Evolutionary conservation across 768 basidiomycete species (phyloP), one percentile per base, ranked within the genome.

Genomic region (Pleurotus tuber-regium): DNA sequence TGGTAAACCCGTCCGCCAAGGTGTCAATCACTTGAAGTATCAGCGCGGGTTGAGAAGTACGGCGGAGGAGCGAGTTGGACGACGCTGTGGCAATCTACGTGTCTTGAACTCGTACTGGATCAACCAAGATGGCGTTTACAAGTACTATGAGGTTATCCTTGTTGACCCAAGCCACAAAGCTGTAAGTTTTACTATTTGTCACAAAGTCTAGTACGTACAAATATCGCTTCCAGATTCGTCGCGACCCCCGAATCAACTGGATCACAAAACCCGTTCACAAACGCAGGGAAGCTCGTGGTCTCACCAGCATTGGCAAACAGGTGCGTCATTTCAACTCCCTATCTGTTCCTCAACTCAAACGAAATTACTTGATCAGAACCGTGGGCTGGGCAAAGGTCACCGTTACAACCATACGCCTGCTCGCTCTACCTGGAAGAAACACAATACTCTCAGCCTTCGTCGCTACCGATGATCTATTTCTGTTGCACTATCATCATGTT

Each of bases 81-180:
- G 83, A 66, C 83, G 95, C 60, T 99, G 97, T 66, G 94, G 93
- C 49, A 98, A 98, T 71, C 72, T 99, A 65, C 86, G 97, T 51
- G 97, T 99, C 58, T 69, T 97, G 63, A 97, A 96, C 77, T 98
- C 96, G 41, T 98, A 98, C 82, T 99, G 97, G 97, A 77, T 99
- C 66, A 98, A 98, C 75, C 93, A 96, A 75, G 94, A 98, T 67
- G 93, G 94, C 72, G 91, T 97, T 25, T 97, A 96, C 84, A 97
- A 96, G 71, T 98, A 97, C 79, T 99, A 85, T 76, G 97, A 99
- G 70, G 92, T 99, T 64, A 98, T 99, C 69, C 83, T 97, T 59
- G 95, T 99, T 53, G 97, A 99, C 66, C 93, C 93, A 54, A 86
- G 68, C 67, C 92, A 96, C 78, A 95, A 93, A 68, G 92, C 90